Evolutionary conservation across 164 flowering plant genomes (phyloP).

Genomic region (Vitis amurensis): DNA sequence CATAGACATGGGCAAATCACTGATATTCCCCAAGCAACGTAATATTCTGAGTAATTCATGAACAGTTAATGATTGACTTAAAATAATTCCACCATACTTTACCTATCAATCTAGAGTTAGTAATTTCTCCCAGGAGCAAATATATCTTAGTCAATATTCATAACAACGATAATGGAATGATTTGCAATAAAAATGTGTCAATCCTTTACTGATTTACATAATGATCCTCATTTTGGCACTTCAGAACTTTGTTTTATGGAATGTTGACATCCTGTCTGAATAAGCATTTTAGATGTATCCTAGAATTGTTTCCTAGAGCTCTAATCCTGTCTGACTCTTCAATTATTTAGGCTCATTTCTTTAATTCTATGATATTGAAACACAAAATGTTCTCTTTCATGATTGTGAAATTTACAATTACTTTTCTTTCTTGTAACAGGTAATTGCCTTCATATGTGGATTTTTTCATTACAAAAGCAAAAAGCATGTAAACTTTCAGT

Average conservation of each 20-base stretch:
- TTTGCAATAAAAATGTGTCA: background rate
- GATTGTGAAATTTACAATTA: background rate
- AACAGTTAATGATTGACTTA: no score
- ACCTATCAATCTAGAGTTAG: background rate
- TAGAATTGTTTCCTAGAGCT: background rate
- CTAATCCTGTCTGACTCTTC: background rate
- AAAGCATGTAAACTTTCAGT: slow-evolving; percentile 50
- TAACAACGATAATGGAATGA: background rate
- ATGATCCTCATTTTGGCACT: no score
- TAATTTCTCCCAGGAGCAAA: background rate
- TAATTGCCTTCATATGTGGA: slow-evolving; percentile 84
- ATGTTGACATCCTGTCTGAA: no score
- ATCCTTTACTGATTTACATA: background rate
- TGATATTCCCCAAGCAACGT: no score
- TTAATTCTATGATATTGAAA: background rate
- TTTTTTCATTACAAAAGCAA: slow-evolving; percentile 60
- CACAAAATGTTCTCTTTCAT: background rate
- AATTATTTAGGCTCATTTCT: background rate
- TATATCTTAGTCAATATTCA: background rate
- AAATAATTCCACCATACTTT: background rate
- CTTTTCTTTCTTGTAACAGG: slow-evolving; percentile 36
- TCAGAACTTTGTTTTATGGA: no score
- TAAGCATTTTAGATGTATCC: no score
- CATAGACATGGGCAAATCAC: background rate
- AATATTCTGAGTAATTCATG: no score